Evolutionary conservation across 345 rosid species (phyloP), one percentile per base, ranked within the genome.

Genomic region (Salix caprea): DNA sequence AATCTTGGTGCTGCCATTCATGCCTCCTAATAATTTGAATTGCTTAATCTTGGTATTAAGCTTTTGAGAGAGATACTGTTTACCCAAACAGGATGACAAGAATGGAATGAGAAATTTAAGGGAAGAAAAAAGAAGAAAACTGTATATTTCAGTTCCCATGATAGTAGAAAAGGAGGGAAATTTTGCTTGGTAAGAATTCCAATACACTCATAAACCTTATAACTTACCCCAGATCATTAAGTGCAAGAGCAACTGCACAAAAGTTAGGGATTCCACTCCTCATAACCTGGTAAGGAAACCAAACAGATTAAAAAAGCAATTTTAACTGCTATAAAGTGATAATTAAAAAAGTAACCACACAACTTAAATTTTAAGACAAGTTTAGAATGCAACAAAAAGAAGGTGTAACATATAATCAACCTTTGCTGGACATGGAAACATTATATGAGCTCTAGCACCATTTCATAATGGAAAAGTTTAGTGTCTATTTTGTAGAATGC

Each of bases 241-340:
- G 97, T 62, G 98, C 94, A 52, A 92, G 64, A 80, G 98, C 95
- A 81, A 94, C 97, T 19, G 97, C 98, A 83, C 96, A 92, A 71
- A 94, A 94, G 89, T 94, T 94, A 19, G 98, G 97, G 71, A 90
- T 76, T 54, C 98, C 98, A 83, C 97, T 94, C 83, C 92, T 90
- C 83, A 87, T 87, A 73, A 94, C 97, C 98, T 94, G 83, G 64
- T 56, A 83, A 79, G 56, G 56, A 50, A 15, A 44, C 34, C 12
- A 50, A 42, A 80, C 42, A 77, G 50, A 76, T 54, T 70, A 26
- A 69, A 37, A 68, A 16, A 16, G 39, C 65, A 9, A 16, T 37
- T 16, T 32, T 54, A 67, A 40, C 19, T 60, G 54, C 73, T 18
- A 61, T 6, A 71, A n/a, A 83, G 48, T 56, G 30, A 26, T 30